Base-by-base conservation (phyloP, 2,329 filamentous ascomycete species). In the Podosphaera fusca region DNA sequence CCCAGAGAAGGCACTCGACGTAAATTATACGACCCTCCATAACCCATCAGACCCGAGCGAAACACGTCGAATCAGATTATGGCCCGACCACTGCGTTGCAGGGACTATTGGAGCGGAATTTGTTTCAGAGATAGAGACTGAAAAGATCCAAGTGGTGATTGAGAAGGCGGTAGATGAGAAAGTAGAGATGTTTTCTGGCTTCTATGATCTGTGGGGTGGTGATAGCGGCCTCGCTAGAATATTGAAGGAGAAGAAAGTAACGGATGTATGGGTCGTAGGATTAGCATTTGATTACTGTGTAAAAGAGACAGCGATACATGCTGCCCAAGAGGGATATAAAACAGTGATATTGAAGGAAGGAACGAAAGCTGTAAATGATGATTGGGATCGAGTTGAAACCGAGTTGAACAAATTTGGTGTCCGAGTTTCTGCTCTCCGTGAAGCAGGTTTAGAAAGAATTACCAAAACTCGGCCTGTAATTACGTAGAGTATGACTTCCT, bases 101-200 rank as follows among this genome's bases (percentile, higher is more conserved):
- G 74, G 74, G 50, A 86, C 85, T 0, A 68, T 73, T 0, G 92
- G 92, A 9, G 81, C 85, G 0, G 76, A 80, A 55, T 73, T 96
- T 30, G 74, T 92, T 5, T 76, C 82, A 0, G 87, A 88, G 66
- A 74, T 96, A 1, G 72, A 87, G 55, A 59, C 66, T 12, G 64
- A 66, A 6, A 74, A 73, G 14, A 62, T 94, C n/a, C 76, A 90
- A 62, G 63, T 70, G 40, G 72, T 87, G 34, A 71, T 95, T 12
- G 77, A 85, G 62, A 98, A 98, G 72, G 92, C 92, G 9, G 77
- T 74, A 66, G 76, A 87, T 66, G 68, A 74, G 50, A 73, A 77
- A 50, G 78, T 95, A 1, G 92, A 98, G 70, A 95, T 95, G 85
- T 96, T 95, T 70, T 90, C 84, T 60, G 88, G 84, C 0, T 96